phyloP scores from a whole-genome alignment of 495 filamentous ascomycete genomes.

The Podospora tetraspora region DNA sequence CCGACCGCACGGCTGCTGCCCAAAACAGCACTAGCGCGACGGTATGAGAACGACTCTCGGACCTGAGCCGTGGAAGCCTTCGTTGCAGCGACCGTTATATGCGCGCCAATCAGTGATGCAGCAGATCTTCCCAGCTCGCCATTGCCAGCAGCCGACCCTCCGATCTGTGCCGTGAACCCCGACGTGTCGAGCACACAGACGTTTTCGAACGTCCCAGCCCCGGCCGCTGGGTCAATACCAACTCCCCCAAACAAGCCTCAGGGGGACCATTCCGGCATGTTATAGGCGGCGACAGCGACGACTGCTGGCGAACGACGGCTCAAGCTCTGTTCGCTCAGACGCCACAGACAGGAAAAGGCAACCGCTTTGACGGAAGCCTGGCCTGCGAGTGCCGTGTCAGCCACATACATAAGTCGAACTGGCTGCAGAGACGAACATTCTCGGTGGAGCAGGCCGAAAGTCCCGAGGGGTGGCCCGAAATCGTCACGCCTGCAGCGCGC shows the following conservation, averaged over 20 bases:
- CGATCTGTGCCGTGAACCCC: not conserved
- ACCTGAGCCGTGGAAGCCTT: not conserved
- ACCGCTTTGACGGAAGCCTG: not conserved
- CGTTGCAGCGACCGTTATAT: not conserved
- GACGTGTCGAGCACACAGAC: not conserved
- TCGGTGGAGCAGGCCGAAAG: not conserved
- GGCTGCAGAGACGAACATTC: not conserved
- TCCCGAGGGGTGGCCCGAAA: not conserved
- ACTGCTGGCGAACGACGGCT: not conserved
- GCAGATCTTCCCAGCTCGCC: not conserved
- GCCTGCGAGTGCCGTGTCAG: not conserved
- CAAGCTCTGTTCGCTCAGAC: not conserved
- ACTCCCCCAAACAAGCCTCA: not conserved
- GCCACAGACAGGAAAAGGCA: not conserved
- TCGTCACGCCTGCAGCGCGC: not conserved
- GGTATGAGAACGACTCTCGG: not conserved
- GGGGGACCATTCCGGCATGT: not conserved
- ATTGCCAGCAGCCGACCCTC: not conserved
- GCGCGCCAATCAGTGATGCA: not conserved
- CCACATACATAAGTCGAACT: not conserved
- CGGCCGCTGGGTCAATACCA: not conserved
- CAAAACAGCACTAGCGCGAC: not conserved
- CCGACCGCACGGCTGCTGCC: not conserved
- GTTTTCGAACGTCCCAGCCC: not conserved
- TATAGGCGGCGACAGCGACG: not conserved